Base-by-base conservation (phyloP, 192 early-diverging fungal genomes). In the Tieghemiomyces parasiticus region DNA sequence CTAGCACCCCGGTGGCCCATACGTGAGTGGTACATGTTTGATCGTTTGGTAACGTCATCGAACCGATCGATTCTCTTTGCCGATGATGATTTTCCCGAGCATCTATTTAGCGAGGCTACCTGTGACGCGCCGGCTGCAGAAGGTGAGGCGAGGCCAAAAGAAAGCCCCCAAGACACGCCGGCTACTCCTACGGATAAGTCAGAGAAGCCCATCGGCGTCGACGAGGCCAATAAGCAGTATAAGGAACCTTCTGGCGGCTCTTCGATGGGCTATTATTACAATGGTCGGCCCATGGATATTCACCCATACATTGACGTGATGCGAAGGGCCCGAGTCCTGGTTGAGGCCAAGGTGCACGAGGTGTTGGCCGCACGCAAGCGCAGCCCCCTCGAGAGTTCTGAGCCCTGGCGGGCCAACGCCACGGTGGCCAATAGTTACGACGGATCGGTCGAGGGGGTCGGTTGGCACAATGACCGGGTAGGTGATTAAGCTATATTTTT, bases 401-500 rank as follows among this genome's bases (percentile, higher is more conserved):
- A 31, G 0, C 34, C 33, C 4, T 60, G 59, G 59, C 24, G 4
- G 30, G 47, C 28, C 26, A 60, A 60, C 34, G 45, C 42, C 9
- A 34, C 35, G 16, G 45, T 49, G 3, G 44, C 42, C 19, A 60
- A 60, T 46, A n/a, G 59, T 28, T 60, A 60, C 31, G 19, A 33
- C 13, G 59, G 59, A n/a, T 46, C 59, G 3, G 59, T 1, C n/a
- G 32, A 60, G 30, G 47, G 47, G 22, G 25, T 60, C 1, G 59
- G 59, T 30, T 60, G 59, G 59, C 59, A 60, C 22, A 47, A 34
- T 47, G 59, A 60, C 59, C 35, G 44, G 3, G 46, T 19, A 22
- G 20, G 31, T 16, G 1, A 54, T n/a, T n/a, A n/a, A n/a, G n/a
- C n/a, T n/a, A n/a, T n/a, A n/a, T n/a, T n/a, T n/a, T n/a, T n/a